Base-by-base conservation (phyloP, 2,329 filamentous ascomycete species). In the Penicillium sp. region DNA sequence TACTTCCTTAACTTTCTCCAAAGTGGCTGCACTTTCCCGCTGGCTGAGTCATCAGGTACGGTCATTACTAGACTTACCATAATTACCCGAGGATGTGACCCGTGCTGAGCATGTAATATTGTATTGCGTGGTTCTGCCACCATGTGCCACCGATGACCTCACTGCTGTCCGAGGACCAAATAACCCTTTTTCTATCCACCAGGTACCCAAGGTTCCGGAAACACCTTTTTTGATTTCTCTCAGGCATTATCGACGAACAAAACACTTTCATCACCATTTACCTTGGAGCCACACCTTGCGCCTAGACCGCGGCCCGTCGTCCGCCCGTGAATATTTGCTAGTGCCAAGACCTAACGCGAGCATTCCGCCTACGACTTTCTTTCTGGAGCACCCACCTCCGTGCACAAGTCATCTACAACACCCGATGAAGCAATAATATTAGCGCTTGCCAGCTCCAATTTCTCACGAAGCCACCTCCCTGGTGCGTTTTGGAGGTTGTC, bases 101-200 rank as follows among this genome's bases (percentile, higher is more conserved):
- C 34, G 31, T 36, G 45, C 24, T 16, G 4, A 26, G 15, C 3
- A 2, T 12, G 48, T 52, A 57, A 42, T 43, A 5, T 34, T 4
- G 51, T 52, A 54, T 48, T 52, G 42, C 28, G 42, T 24, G n/a
- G 48, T 53, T 56, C 52, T 46, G 42, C 42, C 34, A 38, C 15
- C 49, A 24, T 26, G 45, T 54, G 49, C 51, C 56, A 59, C 53
- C 53, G 53, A 65, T 65, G 63, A 65, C 62, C 63, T 65, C 63
- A 65, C 60, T 56, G 52, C 42, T 45, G 21, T 38, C 33, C 28
- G 13, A 51, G 38, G 43, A 53, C 24, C 53, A 53, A 53, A 53
- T 45, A 53, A 51, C 29, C 41, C 45, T 44, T 38, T 29, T 47
- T 39, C 29, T 36, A 39, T 21, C 21, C 13, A 21, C 44, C 44